Base-by-base conservation (phyloP, 768 basidiomycete genomes). In the Podaxis pistillaris region DNA sequence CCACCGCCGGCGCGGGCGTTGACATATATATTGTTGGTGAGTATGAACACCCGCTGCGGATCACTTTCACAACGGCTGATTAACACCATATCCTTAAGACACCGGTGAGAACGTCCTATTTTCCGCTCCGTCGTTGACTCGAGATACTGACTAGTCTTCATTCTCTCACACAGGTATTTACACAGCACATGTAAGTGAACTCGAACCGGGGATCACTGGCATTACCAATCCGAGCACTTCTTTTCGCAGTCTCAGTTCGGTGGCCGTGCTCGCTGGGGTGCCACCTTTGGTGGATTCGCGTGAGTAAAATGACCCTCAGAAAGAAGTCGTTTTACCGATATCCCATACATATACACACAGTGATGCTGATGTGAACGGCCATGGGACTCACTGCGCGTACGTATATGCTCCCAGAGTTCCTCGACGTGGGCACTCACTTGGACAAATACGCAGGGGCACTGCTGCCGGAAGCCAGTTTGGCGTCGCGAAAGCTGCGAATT, bases 21-120 rank as follows among this genome's bases (percentile, higher is more conserved):
- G 76, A 77, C 64, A 72, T 80, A 62, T 79, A 75, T 62, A 67
- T 79, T 63, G 70, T 79, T 63, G 78, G 24, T 76, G 44, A 72
- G 67, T 57, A 24, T 17, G 8, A 22, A 24, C 33, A n/a, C 46
- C 22, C 13, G 30, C 15, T 41, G 4, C 40, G 59, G 38, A 44
- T 60, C 38, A 55, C n/a, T 26, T 51, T 22, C n/a, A 13, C 26
- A 24, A 46, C 44, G 22, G 36, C 19, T 59, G 47, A 59, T 26
- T 30, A 33, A 49, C 40, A 38, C 28, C 13, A 12, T 52, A 38
- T 26, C 37, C 64, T 44, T 24, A 56, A 72, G 70, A 71, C 57
- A 68, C 69, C 53, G 71, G 71, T 69, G 59, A 63, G 65, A 53
- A 62, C 63, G 26, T 28, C 33, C 49, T 33, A 52, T 56, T 37